Conservation (phyloP, 805 yeast species). For the Saccharomycopsis oosterbeekiorum region DNA sequence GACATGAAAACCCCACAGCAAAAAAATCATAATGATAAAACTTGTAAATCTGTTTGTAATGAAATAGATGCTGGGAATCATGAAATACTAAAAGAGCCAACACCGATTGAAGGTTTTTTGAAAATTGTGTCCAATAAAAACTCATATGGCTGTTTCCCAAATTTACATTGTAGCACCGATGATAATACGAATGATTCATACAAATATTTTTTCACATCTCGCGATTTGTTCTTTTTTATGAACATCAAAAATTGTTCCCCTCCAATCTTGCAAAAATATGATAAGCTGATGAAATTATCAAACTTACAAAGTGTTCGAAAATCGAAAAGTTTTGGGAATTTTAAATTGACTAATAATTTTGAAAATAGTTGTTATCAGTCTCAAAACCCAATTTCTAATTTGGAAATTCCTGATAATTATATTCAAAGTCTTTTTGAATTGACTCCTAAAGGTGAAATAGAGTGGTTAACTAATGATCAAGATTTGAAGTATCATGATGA, state of each 20-base stretch:
- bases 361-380: background rate
- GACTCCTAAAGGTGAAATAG: constrained; percentile 40
- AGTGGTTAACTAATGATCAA: constrained; percentile 44
- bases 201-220: constrained; percentile 51
- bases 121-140: constrained; percentile 27
- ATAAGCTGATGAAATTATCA: background rate
- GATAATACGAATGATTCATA: constrained; percentile 31
- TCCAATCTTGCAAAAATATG: background rate
- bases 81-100: constrained; percentile 40
- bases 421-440: constrained; percentile 39
- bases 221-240: constrained; percentile 52
- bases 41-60: background rate
- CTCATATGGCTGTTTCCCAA: constrained; percentile 32
- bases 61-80: constrained; percentile 21
- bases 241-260: constrained; percentile 21
- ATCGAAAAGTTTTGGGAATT: background rate
- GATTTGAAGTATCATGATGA: constrained; percentile 43
- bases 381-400: background rate
- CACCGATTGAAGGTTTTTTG: constrained; percentile 76
- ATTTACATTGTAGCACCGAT: constrained; percentile 21
- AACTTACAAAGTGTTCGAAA: background rate
- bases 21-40: background rate
- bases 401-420: background rate
- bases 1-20: background rate
- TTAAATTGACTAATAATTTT: background rate